Percentiles rank a stretch among this genome's conserved stretches.
Evolutionary conservation across 768 basidiomycete species (phyloP).

Genomic region (Phylloporus sp.): DNA sequence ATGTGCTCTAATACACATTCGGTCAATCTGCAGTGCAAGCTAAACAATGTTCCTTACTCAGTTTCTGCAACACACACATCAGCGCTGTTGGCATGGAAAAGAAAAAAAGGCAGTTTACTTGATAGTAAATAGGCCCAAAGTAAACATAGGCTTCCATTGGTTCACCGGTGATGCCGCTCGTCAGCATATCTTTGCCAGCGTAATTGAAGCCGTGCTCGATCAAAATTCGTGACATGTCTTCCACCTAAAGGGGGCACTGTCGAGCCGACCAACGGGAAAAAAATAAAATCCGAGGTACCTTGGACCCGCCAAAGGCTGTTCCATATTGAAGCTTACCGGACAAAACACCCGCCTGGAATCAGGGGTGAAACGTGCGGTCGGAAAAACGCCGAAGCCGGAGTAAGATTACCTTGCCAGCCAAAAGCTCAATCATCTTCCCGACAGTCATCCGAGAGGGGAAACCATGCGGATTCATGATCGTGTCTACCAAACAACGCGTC

Average conservation of each 20-base stretch:
- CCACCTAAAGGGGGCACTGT: constrained; percentile 51
- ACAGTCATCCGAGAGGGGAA: constrained; percentile 99
- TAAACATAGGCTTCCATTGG: constrained; percentile 95
- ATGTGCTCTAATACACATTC: constrained; percentile 69
- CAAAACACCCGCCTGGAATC: constrained; percentile 77
- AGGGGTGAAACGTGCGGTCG: constrained; percentile 3
- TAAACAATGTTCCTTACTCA: constrained; percentile 58
- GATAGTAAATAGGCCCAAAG: constrained; percentile 98
- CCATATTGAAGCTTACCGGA: constrained; percentile 88
- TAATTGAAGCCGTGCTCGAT: constrained; percentile 96
- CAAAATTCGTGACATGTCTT: constrained; percentile 96
- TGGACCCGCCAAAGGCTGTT: constrained; percentile 96
- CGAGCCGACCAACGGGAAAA: constrained; percentile 7
- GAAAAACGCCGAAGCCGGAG: not conserved
- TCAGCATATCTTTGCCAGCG: constrained; percentile 98
- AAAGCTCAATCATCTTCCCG: constrained; percentile 98
- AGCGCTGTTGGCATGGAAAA: constrained; percentile 3
- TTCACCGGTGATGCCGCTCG: constrained; percentile 96
- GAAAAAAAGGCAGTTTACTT: constrained; percentile 42
- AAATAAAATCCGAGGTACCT: constrained; percentile 43
- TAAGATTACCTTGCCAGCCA: constrained; percentile 78
- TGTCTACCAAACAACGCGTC: constrained; percentile 52
- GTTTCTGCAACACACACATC: constrained; percentile 54
- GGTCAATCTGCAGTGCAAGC: constrained; percentile 2
- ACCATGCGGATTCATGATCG: constrained; percentile 99